Conservation (phyloP, 441 rosid genomes). For the Lepidium campestre region DNA sequence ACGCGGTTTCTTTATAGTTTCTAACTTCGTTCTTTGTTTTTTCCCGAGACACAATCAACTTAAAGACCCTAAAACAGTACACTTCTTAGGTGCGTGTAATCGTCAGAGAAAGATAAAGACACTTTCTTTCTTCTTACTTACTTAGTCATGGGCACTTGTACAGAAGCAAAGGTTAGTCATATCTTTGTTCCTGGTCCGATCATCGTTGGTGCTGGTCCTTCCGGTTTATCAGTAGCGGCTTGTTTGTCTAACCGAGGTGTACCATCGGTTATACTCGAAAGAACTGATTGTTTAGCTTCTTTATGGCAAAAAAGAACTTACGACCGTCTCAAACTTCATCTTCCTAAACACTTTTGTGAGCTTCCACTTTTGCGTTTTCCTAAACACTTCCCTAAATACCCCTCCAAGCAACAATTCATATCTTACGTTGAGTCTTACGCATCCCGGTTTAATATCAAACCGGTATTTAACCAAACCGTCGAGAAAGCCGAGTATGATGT, state of each 20-base stretch:
- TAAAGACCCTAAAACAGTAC: constrained; percentile 21
- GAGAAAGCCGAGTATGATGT: constrained; percentile 44
- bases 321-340: constrained; percentile 86
- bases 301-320: constrained; percentile 78
- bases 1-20: neutral
- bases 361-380: constrained; percentile 72
- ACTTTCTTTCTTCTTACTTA: neutral
- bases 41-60: constrained; percentile 23
- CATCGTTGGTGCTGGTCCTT: constrained; percentile 95
- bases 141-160: constrained; percentile 11
- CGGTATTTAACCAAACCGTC: constrained; percentile 60
- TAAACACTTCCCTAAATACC: constrained; percentile 65
- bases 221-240: constrained; percentile 79
- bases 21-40: constrained; percentile 26
- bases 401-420: constrained; percentile 63
- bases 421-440: constrained; percentile 79
- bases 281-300: constrained; percentile 73
- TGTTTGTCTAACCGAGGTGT: constrained; percentile 55
- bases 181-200: constrained; percentile 48
- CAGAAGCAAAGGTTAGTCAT: neutral
- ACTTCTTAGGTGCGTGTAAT: constrained; percentile 17
- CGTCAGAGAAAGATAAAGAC: constrained; percentile 11
- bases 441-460: constrained; percentile 54
- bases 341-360: constrained; percentile 78
- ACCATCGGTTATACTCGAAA: constrained; percentile 69